Percentiles rank a stretch among this genome's conserved stretches.
Conservation (phyloP, 352 stramenopile genomes). For the Globisporangium sylvaticum region DNA sequence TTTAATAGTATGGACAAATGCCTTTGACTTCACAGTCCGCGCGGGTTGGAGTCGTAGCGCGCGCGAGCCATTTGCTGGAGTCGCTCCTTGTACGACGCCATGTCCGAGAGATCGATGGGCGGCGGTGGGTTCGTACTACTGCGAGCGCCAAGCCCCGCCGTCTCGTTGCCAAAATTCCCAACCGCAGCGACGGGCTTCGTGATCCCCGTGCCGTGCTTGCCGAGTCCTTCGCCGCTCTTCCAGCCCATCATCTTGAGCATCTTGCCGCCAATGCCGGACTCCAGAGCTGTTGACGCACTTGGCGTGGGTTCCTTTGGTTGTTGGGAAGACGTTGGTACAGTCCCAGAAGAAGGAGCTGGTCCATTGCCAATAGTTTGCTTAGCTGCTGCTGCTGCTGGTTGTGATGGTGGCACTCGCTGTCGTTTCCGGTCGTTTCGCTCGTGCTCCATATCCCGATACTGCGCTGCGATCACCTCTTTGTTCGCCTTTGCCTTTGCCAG, state of each 20-base stretch:
- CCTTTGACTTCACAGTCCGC: slow-evolving; percentile 13
- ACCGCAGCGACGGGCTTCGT: slow-evolving; percentile 55
- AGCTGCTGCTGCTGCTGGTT: neutral
- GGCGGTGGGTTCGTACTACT: slow-evolving; percentile 17
- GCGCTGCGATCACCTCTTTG: slow-evolving; percentile 55
- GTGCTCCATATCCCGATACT: slow-evolving; percentile 61
- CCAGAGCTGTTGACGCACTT: slow-evolving; percentile 23
- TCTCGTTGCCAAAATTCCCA: slow-evolving; percentile 37
- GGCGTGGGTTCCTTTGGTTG: slow-evolving; percentile 1
- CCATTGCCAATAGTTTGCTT: neutral
- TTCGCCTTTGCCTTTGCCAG: slow-evolving; percentile 72
- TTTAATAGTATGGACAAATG: neutral
- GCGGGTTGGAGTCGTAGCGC: slow-evolving; percentile 39
- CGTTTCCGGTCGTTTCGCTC: slow-evolving; percentile 25
- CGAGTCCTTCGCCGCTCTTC: slow-evolving; percentile 79
- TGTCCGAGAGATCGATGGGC: slow-evolving; percentile 41
- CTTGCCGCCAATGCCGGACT: slow-evolving; percentile 73
- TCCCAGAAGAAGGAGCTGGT: neutral
- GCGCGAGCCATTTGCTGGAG: slow-evolving; percentile 55
- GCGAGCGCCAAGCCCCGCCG: slow-evolving; percentile 47
- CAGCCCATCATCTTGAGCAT: slow-evolving; percentile 89
- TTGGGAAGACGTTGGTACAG: neutral
- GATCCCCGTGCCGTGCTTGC: slow-evolving; percentile 78
- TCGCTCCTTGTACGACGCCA: slow-evolving; percentile 57
- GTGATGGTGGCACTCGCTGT: slow-evolving; percentile 2